Evolutionary conservation across 2,329 filamentous ascomycete species (phyloP).

Genomic region (Cordyceps javanica): DNA sequence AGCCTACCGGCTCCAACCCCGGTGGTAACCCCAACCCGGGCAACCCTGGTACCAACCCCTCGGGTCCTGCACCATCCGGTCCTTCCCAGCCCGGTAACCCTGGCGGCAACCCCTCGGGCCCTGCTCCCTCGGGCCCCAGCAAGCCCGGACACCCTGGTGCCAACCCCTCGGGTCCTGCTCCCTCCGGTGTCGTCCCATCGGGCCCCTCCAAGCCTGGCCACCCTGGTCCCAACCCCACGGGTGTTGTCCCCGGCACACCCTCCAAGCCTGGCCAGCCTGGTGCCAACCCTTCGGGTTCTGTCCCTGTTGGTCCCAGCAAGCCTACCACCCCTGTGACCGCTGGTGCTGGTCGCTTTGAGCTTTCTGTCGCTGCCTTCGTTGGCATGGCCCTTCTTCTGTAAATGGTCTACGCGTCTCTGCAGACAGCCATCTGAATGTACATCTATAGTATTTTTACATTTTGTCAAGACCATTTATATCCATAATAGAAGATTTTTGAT

Average conservation of each 20-base stretch:
- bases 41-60: not conserved
- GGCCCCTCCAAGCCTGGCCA: not conserved
- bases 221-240: not conserved
- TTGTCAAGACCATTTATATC: constrained; percentile 4
- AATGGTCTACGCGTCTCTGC: not conserved
- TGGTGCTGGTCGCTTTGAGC: not conserved
- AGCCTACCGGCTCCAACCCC: not conserved
- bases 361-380: not conserved
- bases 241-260: not conserved
- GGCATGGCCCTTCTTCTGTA: constrained; percentile 7
- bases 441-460: not conserved
- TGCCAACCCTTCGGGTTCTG: not conserved
- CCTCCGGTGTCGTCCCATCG: not conserved
- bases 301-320: not conserved
- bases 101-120: not conserved
- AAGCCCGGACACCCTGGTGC: not conserved
- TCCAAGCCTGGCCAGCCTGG: not conserved
- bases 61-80: not conserved
- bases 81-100: not conserved
- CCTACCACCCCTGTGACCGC: not conserved
- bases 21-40: not conserved
- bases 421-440: not conserved
- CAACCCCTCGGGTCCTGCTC: not conserved
- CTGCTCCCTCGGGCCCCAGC: not conserved
- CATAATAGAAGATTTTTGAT: constrained; percentile 3